Evolutionary conservation across 83 land plant species (phyloP).

Genomic region (Diphasiastrum complanatum): DNA sequence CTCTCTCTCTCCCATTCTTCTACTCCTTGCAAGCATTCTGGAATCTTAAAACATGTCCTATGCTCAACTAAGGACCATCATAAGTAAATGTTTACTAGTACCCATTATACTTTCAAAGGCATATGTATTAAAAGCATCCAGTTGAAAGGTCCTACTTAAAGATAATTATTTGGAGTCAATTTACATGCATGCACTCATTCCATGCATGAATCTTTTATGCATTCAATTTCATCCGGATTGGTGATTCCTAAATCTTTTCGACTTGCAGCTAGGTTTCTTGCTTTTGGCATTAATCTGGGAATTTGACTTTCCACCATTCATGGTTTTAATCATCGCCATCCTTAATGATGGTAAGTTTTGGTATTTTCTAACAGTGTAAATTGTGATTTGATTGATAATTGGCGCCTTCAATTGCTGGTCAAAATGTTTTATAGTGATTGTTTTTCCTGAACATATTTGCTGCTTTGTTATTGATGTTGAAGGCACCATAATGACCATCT

Average conservation of each 20-base stretch:
- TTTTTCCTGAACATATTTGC: background rate
- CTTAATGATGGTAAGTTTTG: constrained; percentile 59
- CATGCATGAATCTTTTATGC: background rate
- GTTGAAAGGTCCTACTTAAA: too few species aligned
- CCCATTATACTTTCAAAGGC: too few species aligned
- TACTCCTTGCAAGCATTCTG: too few species aligned
- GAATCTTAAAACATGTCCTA: too few species aligned
- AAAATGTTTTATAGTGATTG: background rate
- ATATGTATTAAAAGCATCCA: too few species aligned
- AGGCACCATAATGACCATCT: constrained; percentile 88
- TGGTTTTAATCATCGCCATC: constrained; percentile 87
- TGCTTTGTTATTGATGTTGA: background rate
- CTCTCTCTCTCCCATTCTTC: too few species aligned
- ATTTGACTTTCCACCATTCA: constrained; percentile 83
- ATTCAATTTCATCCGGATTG: background rate
- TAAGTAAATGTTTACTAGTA: too few species aligned
- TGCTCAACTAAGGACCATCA: too few species aligned
- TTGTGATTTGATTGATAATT: background rate
- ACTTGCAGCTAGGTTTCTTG: constrained; percentile 70
- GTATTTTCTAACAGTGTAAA: constrained; percentile 9
- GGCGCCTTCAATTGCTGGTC: too few species aligned
- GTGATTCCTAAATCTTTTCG: background rate
- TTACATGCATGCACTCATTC: too few species aligned
- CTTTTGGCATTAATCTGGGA: constrained; percentile 79
- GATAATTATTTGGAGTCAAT: too few species aligned